Base-by-base conservation (phyloP, 495 filamentous ascomycete genomes). In the Penicillium robsamsonii region DNA sequence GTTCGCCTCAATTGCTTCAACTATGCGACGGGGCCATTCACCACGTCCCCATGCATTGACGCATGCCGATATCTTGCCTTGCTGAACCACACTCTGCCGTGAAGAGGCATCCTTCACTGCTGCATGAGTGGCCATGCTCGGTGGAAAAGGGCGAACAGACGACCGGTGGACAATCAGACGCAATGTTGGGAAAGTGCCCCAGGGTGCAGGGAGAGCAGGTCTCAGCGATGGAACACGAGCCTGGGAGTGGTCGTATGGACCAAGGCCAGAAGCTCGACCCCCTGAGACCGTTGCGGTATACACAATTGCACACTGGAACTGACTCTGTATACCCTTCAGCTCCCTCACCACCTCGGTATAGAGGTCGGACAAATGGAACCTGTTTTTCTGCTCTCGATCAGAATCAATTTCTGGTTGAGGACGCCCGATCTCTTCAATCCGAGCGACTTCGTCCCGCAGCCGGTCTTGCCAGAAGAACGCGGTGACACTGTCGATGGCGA, bases 381-480 rank as follows among this genome's bases (percentile, higher is more conserved):
- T 69, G 10, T 58, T 57, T 40, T 66, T 69, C 40, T 60, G 45
- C 18, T 59, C 50, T 0, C 75, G 72, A 13, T 70, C 55, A 10
- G 53, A 41, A 42, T 75, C 70, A 41, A 71, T 58, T 9, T 77
- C 74, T 11, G 60, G 61, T 13, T 46, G 53, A 25, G 70, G 42
- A 9, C 61, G 64, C 33, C 72, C 71, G 31, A 75, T 74, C 18
- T 76, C 71, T 46, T 74, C 72, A 0, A 68, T 66, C 38, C 75
- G 67, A 22, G 74, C 64, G 25, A 74, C 64, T 51, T 81, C 77
- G 33, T 81, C 81, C 10, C 72, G 71, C 12, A 81, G 61, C 37
- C 79, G 76, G 33, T 81, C 79, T 61, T 80, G 76, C 79, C 81
- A 85, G 60, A 79, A 70, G 62, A 87, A 88, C 5, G 83, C 77